Evolutionary conservation across 352 stramenopile species (phyloP), one percentile per base, ranked within the genome.

Genomic region (Globisporangium recalcitrans): DNA sequence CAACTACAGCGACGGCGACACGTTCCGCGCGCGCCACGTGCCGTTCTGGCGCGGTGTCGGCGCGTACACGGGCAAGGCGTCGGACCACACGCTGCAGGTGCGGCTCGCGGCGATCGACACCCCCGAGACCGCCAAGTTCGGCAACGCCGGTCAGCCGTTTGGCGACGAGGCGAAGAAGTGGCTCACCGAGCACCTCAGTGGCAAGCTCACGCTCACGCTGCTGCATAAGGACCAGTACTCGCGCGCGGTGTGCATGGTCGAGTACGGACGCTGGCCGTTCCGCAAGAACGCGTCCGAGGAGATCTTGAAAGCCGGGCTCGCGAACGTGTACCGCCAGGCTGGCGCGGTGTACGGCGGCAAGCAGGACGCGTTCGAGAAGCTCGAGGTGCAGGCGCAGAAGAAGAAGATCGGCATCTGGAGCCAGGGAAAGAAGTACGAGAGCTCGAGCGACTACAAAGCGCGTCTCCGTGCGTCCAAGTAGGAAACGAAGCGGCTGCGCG

Each of bases 41-140:
- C 80, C 85, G 40, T 65, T 89, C 22, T 67, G 73, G 46, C 65
- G 81, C 36, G 64, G 77, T 6, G 64, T 60, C 10, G 77, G 77
- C 7, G 53, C 55, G 8, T 88, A 73, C 60, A 67, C 70, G 36
- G 75, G 81, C 60, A 92, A 90, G 48, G 49, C 80, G 19, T 90
- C 82, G 27, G 84, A 93, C 27, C 70, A 93, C 71, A 95, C 87
- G 52, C 68, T 96, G 55, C 82, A 93, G 70, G 81, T 96, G 64
- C 82, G 87, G 26, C 77, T 96, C 31, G 86, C 86, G 10, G 87
- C 69, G 62, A 87, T 96, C 54, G 83, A 95, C 65, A 91, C 83
- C 10, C 85, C 87, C 6, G 87, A 96, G 70, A 93, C 82, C 11
- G 77, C 87, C 56, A 93, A 96, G 66, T 95, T 94, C 57, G 87